phyloP scores from a whole-genome alignment of 441 rosid species.

The Bocquillonia castaneifolia region DNA sequence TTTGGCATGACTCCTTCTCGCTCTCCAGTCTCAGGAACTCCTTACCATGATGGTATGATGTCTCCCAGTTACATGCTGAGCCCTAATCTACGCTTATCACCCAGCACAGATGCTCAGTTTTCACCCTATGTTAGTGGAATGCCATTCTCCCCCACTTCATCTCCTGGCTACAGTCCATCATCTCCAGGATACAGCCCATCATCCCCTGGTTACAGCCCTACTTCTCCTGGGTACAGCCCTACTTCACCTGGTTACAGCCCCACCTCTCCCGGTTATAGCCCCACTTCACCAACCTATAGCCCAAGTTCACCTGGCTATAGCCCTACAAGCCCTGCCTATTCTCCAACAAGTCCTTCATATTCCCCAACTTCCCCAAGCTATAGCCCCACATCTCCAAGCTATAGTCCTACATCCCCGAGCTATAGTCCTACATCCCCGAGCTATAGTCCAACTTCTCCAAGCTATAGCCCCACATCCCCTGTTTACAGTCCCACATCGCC shows the following conservation, averaged over 20 bases:
- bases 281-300: slow-evolving; percentile 48
- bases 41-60: slow-evolving; percentile 92
- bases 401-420: slow-evolving; percentile 76
- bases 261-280: slow-evolving; percentile 53
- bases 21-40: slow-evolving; percentile 82
- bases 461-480: slow-evolving; percentile 72
- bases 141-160: slow-evolving; percentile 80
- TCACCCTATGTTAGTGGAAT: slow-evolving; percentile 15
- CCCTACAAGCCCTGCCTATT: slow-evolving; percentile 60
- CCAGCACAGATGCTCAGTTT: slow-evolving; percentile 58
- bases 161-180: slow-evolving; percentile 69
- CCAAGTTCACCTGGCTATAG: slow-evolving; percentile 51
- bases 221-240: slow-evolving; percentile 55
- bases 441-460: slow-evolving; percentile 82
- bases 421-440: slow-evolving; percentile 65
- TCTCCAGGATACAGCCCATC: slow-evolving; percentile 87
- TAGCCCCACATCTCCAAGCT: slow-evolving; percentile 79
- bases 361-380: slow-evolving; percentile 86
- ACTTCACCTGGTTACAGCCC: slow-evolving; percentile 59
- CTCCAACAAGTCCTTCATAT: slow-evolving; percentile 54
- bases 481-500: slow-evolving; percentile 83
- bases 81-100: slow-evolving; percentile 77
- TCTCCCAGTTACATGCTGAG: slow-evolving; percentile 80
- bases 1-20: slow-evolving; percentile 85
- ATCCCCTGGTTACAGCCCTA: slow-evolving; percentile 80